Conservation (phyloP, 495 filamentous ascomycete genomes). For the Hypomontagnella monticulosa region DNA sequence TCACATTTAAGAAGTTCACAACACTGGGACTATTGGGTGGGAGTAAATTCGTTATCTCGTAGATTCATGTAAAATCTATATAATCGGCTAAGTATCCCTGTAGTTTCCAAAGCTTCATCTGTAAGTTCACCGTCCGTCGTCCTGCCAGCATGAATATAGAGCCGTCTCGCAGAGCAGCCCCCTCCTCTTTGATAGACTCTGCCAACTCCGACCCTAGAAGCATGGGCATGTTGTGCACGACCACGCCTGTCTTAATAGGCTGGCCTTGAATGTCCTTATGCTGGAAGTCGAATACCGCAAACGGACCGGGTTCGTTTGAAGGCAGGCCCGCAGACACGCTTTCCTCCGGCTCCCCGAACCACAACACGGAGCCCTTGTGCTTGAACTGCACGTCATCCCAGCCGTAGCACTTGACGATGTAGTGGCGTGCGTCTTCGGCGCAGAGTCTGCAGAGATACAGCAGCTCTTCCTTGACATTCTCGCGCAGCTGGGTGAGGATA, state of each 20-base stretch:
- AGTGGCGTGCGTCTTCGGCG: conserved; percentile 39
- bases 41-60: neutral
- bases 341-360: conserved; percentile 40
- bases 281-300: conserved; percentile 46
- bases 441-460: conserved; percentile 44
- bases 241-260: conserved; percentile 37
- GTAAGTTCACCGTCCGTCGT: conserved; percentile 59
- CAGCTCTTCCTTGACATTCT: conserved; percentile 55
- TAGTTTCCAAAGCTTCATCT: conserved; percentile 73
- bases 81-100: conserved; percentile 64
- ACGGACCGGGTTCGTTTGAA: conserved; percentile 23
- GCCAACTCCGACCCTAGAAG: conserved; percentile 52
- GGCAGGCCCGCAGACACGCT: neutral
- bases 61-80: conserved; percentile 7
- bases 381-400: conserved; percentile 50
- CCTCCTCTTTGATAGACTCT: conserved; percentile 41
- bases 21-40: neutral
- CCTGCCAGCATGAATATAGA: conserved; percentile 54
- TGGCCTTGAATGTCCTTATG: conserved; percentile 28
- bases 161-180: conserved; percentile 44
- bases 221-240: conserved; percentile 54
- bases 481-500: conserved; percentile 63
- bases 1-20: neutral
- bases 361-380: conserved; percentile 51
- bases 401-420: conserved; percentile 46